phyloP scores from a whole-genome alignment of 768 basidiomycete species.

The Lactarius vividus region DNA sequence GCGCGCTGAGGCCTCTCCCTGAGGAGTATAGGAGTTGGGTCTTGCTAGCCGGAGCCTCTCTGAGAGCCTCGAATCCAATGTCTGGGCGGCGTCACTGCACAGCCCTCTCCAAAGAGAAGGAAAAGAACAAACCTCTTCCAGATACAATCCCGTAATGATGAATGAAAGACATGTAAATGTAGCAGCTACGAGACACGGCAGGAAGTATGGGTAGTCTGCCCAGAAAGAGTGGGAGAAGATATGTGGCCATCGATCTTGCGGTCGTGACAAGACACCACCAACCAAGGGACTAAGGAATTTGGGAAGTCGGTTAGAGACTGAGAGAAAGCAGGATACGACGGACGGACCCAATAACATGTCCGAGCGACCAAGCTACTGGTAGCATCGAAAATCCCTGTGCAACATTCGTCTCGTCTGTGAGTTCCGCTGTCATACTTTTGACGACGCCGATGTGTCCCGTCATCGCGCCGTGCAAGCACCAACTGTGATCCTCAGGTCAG shows the following conservation, averaged over 20 bases:
- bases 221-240: conserved; percentile 27
- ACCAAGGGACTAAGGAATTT: conserved; percentile 21
- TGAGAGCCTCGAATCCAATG: neutral
- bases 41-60: neutral
- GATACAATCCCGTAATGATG: neutral
- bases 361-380: neutral
- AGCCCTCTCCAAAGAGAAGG: neutral
- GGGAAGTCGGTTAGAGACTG: neutral
- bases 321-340: neutral
- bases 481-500: neutral
- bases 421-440: neutral
- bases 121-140: conserved; percentile 1
- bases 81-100: neutral
- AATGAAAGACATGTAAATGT: neutral
- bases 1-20: neutral
- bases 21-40: neutral
- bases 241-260: conserved; percentile 24
- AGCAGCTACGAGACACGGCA: conserved; percentile 23
- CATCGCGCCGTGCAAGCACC: neutral
- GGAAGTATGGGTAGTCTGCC: conserved; percentile 29
- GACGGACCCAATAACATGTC: conserved; percentile 16
- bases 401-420: neutral
- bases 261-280: conserved; percentile 29
- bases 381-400: neutral
- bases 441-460: neutral